A percentile compares a stretch with the other conserved stretches of the same genome.
phyloP scores from a whole-genome alignment of 345 rosid genomes.

The Salix udensis region DNA sequence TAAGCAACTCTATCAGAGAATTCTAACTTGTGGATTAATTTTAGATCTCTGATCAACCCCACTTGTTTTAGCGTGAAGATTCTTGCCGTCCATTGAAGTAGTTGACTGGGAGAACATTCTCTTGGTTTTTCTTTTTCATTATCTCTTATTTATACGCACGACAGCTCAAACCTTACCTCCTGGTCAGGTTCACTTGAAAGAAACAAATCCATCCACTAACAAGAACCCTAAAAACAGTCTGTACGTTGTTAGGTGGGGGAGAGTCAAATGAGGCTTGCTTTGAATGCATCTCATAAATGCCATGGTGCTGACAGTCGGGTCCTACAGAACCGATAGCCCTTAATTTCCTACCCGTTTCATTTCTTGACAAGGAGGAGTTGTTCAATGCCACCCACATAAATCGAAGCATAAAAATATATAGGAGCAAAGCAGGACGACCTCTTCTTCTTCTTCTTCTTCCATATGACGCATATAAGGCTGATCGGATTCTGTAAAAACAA shows the following conservation, averaged over 20 bases:
- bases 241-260: constrained; percentile 29
- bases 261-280: neutral
- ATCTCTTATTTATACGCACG: constrained; percentile 5
- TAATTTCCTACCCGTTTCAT: constrained; percentile 2
- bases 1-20: neutral
- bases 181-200: constrained; percentile 13
- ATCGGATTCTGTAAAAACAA: constrained; percentile 15
- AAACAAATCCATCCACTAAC: constrained; percentile 17
- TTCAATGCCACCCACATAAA: constrained; percentile 24
- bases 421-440: neutral
- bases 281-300: constrained; percentile 18
- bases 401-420: neutral
- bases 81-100: constrained; percentile 3
- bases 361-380: constrained; percentile 29
- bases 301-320: constrained; percentile 15
- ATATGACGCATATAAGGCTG: neutral
- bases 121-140: neutral
- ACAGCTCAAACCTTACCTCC: constrained; percentile 4
- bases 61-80: constrained; percentile 1
- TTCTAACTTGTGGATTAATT: neutral
- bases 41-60: neutral
- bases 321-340: neutral
- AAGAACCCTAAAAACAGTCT: constrained; percentile 14
- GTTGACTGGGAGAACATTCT: neutral
- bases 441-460: neutral